Conservation (phyloP, 768 basidiomycete genomes). For the Podaxis mareebaensis region DNA sequence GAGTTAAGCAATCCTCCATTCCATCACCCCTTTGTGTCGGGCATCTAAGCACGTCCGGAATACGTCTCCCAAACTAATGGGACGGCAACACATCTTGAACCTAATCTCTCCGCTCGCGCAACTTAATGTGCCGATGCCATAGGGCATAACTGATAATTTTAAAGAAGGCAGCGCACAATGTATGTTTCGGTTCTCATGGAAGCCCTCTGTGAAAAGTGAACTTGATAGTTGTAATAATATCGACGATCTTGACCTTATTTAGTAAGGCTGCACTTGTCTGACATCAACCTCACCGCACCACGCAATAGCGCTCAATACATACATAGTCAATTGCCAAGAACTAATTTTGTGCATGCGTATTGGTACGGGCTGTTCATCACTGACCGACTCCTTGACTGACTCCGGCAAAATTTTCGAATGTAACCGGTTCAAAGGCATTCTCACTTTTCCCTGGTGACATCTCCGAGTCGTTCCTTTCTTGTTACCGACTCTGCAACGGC, state of each 20-base stretch:
- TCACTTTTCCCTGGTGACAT: neutral
- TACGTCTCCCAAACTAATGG: constrained; percentile 21
- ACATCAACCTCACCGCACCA: neutral
- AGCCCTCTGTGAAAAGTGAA: neutral
- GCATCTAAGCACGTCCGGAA: constrained; percentile 16
- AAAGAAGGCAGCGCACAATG: neutral
- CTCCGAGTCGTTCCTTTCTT: neutral
- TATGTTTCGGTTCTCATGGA: neutral
- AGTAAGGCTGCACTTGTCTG: neutral
- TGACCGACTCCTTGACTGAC: neutral
- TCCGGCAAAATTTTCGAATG: neutral
- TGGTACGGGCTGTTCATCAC: neutral
- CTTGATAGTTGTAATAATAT: neutral
- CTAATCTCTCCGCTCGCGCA: constrained; percentile 32
- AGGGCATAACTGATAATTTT: neutral
- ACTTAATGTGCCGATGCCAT: constrained; percentile 22
- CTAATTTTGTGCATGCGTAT: neutral
- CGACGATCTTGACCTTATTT: constrained; percentile 11
- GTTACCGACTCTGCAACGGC: neutral
- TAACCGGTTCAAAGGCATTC: neutral
- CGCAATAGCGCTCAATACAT: neutral
- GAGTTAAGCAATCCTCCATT: constrained; percentile 14
- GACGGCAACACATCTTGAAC: constrained; percentile 32
- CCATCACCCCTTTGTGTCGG: constrained; percentile 19
- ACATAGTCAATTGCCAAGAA: neutral